Percentiles rank a stretch among this genome's conserved stretches.
These are phyloP conservation scores for Pascua guehoae DNA, from an alignment of 1,284 basidiomycete species.

Conservation along the genomic window DNA sequence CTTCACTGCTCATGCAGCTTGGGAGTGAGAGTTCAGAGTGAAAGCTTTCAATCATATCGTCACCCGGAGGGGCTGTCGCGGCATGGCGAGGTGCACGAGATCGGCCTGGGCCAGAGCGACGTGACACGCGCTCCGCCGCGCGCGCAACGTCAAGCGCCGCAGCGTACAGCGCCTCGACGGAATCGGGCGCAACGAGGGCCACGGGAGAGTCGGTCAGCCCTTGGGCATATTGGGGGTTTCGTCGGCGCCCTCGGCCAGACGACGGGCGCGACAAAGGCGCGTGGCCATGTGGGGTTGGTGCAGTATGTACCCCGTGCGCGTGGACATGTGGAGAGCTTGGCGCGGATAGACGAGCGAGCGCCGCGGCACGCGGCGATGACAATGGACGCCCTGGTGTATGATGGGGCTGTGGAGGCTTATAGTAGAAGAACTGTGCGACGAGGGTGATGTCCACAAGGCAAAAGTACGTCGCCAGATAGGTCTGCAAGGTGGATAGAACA, in stretches of 20 bases:
- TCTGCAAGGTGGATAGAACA: slow-evolving; percentile 54
- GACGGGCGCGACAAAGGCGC: neutral
- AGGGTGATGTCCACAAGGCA: slow-evolving; percentile 71
- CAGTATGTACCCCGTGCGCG: neutral
- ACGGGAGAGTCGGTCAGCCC: slow-evolving; percentile 4
- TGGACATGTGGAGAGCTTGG: no score
- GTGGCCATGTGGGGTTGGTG: slow-evolving; percentile 4
- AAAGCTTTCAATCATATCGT: slow-evolving; percentile 19
- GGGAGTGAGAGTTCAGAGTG: slow-evolving; percentile 30
- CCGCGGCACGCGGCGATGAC: no score
- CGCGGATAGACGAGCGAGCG: no score
- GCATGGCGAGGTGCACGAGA: slow-evolving; percentile 7
- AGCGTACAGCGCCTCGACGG: slow-evolving; percentile 42
- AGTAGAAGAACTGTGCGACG: slow-evolving; percentile 74
- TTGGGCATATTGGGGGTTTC: neutral
- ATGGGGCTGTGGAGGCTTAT: slow-evolving; percentile 38
- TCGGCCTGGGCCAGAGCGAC: slow-evolving; percentile 13
- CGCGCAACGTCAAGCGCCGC: slow-evolving; percentile 48
- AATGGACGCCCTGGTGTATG: no score
- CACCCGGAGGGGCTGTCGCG: slow-evolving; percentile 2
- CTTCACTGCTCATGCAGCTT: slow-evolving; percentile 6
- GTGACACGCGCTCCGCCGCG: slow-evolving; percentile 44
- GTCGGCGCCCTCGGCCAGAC: slow-evolving; percentile 6
- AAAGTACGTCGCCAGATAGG: slow-evolving; percentile 82
- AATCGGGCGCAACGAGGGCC: slow-evolving; percentile 18